phyloP scores from a whole-genome alignment of 345 rosid genomes.

The Crucihimalaya himalaica region DNA sequence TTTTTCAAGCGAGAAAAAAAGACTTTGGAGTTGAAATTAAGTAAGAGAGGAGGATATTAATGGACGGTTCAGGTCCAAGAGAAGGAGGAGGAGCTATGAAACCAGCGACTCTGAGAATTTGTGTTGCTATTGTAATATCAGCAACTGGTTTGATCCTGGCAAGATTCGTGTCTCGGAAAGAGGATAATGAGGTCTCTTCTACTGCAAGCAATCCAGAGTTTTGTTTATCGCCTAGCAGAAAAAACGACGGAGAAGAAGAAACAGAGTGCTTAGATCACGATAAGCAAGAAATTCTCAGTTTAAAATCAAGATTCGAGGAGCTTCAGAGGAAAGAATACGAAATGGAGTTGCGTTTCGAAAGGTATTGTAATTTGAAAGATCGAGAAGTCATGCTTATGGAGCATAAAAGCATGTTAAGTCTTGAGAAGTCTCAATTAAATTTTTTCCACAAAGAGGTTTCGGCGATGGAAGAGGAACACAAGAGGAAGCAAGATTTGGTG shows the following conservation, averaged over 20 bases:
- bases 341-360: slow-evolving; percentile 46
- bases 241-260: slow-evolving; percentile 34
- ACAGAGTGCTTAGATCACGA: slow-evolving; percentile 21
- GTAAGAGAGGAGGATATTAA: not conserved
- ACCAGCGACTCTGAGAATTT: slow-evolving; percentile 68
- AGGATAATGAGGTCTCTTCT: slow-evolving; percentile 9
- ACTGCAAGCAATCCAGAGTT: slow-evolving; percentile 32
- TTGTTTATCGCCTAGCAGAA: slow-evolving; percentile 25
- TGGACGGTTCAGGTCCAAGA: slow-evolving; percentile 48
- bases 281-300: slow-evolving; percentile 43
- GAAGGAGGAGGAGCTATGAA: slow-evolving; percentile 47
- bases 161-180: slow-evolving; percentile 47
- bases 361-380: slow-evolving; percentile 55
- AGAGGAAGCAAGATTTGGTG: slow-evolving; percentile 44
- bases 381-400: slow-evolving; percentile 61
- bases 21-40: not conserved
- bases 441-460: slow-evolving; percentile 52
- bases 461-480: slow-evolving; percentile 50
- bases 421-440: slow-evolving; percentile 49
- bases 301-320: slow-evolving; percentile 47
- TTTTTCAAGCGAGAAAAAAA: not conserved
- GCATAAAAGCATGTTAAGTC: slow-evolving; percentile 44
- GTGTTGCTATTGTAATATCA: slow-evolving; percentile 63
- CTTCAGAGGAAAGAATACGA: slow-evolving; percentile 54
- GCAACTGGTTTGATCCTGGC: slow-evolving; percentile 62